Evolutionary conservation across 2,329 filamentous ascomycete species (phyloP), one percentile per base, ranked within the genome.

Genomic region (Periconia sp.): DNA sequence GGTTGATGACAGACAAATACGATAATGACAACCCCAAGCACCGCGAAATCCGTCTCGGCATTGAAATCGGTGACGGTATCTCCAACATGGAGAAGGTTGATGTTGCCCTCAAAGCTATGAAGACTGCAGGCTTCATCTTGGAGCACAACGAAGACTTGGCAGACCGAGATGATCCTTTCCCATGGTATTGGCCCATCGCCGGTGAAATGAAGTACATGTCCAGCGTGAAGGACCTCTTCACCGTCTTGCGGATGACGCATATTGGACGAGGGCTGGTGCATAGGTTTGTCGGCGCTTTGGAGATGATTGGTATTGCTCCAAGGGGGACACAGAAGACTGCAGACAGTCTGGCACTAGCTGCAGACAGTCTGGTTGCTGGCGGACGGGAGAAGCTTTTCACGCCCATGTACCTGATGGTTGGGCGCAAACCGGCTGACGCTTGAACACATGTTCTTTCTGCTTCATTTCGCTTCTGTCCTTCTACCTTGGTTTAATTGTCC

Each of bases 321-420:
- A 80, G 78, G 49, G 93, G 93, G 46, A 95, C 92, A 45, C 90
- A 91, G 79, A 96, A 96, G 85, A 96, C 92, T n/a, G 92, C 92
- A 11, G 89, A 97, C 76, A 92, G 89, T 68, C 78, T 97, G 67
- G 92, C 89, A 6, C 70, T 86, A 54, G 92, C 91, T 31, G 92
- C 85, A 11, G 92, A 97, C 75, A 89, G 85, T 66, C 80, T 97
- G 48, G 92, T 96, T 19, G 91, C 90, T 45, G 93, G 93, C 76
- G 93, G 87, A 35, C 85, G 86, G 74, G 82, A 92, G 79, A 90
- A 96, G 75, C 83, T 97, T n/a, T 97, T 97, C 78, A 97, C 93
- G 1, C 93, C 93, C 52, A 97, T 97, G 93, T 97, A 96, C 79
- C 81, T 97, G 70, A 97, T 97, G 91, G 85, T 97, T 55, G 93